Percentiles rank a stretch among this genome's conserved stretches.
These are phyloP conservation scores for Lachancea cidri DNA, from an alignment of 805 yeast genomes.

Conservation along the genomic window DNA sequence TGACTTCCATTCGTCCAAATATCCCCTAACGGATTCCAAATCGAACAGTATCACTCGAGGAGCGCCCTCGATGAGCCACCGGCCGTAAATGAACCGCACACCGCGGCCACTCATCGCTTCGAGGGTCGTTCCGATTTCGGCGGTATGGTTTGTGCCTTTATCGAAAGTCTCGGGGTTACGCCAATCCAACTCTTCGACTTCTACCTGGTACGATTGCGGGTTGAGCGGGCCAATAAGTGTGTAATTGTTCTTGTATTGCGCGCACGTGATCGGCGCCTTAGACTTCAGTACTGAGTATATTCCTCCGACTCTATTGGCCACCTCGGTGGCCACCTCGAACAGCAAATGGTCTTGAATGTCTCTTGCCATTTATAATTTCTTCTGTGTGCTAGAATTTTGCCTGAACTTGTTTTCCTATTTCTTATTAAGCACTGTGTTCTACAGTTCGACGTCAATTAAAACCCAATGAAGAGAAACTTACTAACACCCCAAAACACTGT, in stretches of 20 bases:
- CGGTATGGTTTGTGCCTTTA: constrained; percentile 25
- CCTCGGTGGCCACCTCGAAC: constrained; percentile 95
- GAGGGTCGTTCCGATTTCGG: constrained; percentile 52
- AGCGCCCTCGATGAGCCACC: constrained; percentile 98
- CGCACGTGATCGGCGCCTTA: constrained; percentile 93
- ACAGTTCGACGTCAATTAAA: too few relatives aligned
- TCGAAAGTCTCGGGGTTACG: constrained; percentile 38
- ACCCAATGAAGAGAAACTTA: too few relatives aligned
- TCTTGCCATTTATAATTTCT: constrained; percentile 49
- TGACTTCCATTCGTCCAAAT: constrained; percentile 87
- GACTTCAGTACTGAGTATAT: constrained; percentile 94
- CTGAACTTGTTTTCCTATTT: too few relatives aligned
- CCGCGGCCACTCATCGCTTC: constrained; percentile 82
- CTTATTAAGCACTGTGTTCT: too few relatives aligned
- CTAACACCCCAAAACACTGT: too few relatives aligned
- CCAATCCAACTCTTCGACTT: constrained; percentile 70
- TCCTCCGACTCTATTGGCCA: constrained; percentile 96
- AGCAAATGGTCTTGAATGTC: constrained; percentile 83
- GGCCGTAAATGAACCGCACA: constrained; percentile 75
- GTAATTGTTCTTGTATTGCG: constrained; percentile 85
- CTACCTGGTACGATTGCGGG: constrained; percentile 65
- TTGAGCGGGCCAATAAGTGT: constrained; percentile 83
- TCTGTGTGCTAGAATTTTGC: neutral
- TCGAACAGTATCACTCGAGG: constrained; percentile 91
- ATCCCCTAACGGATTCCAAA: constrained; percentile 62